Evolutionary conservation across 164 flowering plant genomes (phyloP).

Genomic region (Stephania yunnanensis): DNA sequence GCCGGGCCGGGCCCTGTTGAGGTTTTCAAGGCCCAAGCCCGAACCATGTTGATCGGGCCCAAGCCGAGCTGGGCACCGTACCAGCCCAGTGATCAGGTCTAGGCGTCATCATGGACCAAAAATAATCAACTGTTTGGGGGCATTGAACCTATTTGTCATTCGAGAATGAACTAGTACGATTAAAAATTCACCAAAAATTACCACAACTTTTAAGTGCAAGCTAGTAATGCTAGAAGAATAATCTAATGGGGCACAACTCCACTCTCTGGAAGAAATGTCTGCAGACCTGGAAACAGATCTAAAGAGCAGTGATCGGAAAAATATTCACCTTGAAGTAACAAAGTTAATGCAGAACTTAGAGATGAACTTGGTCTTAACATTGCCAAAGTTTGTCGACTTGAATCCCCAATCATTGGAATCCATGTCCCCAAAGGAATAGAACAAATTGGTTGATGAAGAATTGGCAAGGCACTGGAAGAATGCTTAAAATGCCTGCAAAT

Average conservation of each 20-base stretch:
- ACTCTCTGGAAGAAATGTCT: neutral
- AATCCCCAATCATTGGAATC: slow-evolving; percentile 46
- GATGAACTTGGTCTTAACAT: slow-evolving; percentile 74
- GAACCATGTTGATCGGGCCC: no score
- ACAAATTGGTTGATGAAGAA: slow-evolving; percentile 48
- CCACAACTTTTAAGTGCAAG: neutral
- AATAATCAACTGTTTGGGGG: neutral
- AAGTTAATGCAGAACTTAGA: slow-evolving; percentile 64
- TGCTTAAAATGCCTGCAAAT: slow-evolving; percentile 75
- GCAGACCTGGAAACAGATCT: neutral
- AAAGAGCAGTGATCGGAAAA: neutral
- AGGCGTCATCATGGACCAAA: neutral
- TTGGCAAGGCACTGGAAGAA: slow-evolving; percentile 44
- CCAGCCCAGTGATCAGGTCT: no score
- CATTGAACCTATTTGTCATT: neutral
- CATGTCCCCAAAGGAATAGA: slow-evolving; percentile 77
- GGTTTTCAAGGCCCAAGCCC: no score
- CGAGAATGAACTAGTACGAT: neutral
- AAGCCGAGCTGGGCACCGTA: no score
- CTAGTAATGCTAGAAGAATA: neutral
- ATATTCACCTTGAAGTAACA: slow-evolving; percentile 67
- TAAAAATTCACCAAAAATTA: neutral
- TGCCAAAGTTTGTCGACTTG: slow-evolving; percentile 60
- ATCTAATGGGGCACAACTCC: neutral
- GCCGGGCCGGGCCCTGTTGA: no score